Conservation (phyloP, 164 flowering plant species). For the Nymphaea thermarum region DNA sequence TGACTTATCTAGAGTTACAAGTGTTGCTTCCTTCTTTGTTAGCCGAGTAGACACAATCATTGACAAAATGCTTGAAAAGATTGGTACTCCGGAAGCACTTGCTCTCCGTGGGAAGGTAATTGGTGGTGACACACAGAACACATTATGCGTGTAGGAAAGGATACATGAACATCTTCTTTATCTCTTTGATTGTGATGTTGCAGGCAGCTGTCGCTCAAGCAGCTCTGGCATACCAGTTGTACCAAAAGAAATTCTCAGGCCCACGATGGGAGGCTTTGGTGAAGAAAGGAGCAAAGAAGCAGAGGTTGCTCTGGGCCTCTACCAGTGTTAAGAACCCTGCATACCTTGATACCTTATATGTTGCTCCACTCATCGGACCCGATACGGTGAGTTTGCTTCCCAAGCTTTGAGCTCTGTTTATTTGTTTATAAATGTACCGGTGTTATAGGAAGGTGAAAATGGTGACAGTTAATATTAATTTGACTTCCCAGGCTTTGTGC, state of each 20-base stretch:
- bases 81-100: slow-evolving; percentile 91
- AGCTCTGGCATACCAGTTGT: slow-evolving; percentile 81
- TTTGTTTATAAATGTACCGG: too few species aligned
- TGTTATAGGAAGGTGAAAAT: too few species aligned
- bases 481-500: background rate
- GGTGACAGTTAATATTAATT: too few species aligned
- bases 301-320: slow-evolving; percentile 98
- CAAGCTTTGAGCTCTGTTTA: background rate
- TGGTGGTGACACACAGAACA: background rate
- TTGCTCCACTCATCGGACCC: slow-evolving; percentile 94
- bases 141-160: background rate
- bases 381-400: slow-evolving; percentile 57
- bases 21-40: slow-evolving; percentile 99
- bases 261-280: slow-evolving; percentile 99
- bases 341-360: slow-evolving; percentile 84
- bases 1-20: slow-evolving; percentile 91
- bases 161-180: too few species aligned
- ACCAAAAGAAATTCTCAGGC: slow-evolving; percentile 97
- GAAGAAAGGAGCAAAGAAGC: slow-evolving; percentile 99
- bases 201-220: slow-evolving; percentile 99
- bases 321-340: slow-evolving; percentile 98
- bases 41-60: slow-evolving; percentile 93
- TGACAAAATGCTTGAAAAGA: slow-evolving; percentile 93
- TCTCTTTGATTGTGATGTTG: slow-evolving; percentile 1
- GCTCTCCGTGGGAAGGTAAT: slow-evolving; percentile 90